Evolutionary conservation across 1,139 yeast genomes (phyloP).

Genomic region (Zhuliangozyma parablackwelliae): DNA sequence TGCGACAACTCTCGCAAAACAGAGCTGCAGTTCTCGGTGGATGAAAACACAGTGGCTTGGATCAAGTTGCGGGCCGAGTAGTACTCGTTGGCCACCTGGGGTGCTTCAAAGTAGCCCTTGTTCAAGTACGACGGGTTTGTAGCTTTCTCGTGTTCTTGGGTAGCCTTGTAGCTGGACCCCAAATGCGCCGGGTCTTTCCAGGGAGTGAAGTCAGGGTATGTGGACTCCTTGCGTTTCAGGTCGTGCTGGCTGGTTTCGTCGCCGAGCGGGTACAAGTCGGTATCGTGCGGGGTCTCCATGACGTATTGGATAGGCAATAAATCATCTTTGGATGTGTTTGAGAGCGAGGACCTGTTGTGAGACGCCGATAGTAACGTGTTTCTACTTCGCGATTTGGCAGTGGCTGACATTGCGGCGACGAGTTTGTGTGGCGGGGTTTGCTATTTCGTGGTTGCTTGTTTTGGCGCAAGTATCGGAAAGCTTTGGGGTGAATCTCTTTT

Average conservation of each 20-base stretch:
- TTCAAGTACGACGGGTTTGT: constrained; percentile 32
- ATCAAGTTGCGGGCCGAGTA: constrained; percentile 50
- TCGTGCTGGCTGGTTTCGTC: constrained; percentile 10
- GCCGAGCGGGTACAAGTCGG: constrained; percentile 33
- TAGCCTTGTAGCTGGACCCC: constrained; percentile 20
- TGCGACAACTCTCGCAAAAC: constrained; percentile 42
- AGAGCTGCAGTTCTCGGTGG: constrained; percentile 34
- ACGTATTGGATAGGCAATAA: constrained; percentile 31
- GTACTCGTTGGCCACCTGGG: constrained; percentile 53
- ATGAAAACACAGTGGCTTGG: constrained; percentile 38
- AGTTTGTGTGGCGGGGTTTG: too few species aligned
- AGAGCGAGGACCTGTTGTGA: constrained; percentile 19
- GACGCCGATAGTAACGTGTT: constrained; percentile 32
- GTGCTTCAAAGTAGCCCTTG: constrained; percentile 49
- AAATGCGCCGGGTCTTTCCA: constrained; percentile 67
- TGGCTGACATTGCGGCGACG: too few species aligned
- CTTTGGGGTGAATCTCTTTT: too few species aligned
- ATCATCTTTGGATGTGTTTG: constrained; percentile 30
- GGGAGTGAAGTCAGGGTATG: constrained; percentile 75
- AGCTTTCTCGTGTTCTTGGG: constrained; percentile 23
- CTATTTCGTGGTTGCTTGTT: too few species aligned
- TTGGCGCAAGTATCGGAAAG: too few species aligned
- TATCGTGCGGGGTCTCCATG: constrained; percentile 31
- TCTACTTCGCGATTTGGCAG: constrained; percentile 24
- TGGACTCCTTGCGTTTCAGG: constrained; percentile 3